Evolutionary conservation across 305 asterid genomes (phyloP).

Genomic region (Petunia hybrid): DNA sequence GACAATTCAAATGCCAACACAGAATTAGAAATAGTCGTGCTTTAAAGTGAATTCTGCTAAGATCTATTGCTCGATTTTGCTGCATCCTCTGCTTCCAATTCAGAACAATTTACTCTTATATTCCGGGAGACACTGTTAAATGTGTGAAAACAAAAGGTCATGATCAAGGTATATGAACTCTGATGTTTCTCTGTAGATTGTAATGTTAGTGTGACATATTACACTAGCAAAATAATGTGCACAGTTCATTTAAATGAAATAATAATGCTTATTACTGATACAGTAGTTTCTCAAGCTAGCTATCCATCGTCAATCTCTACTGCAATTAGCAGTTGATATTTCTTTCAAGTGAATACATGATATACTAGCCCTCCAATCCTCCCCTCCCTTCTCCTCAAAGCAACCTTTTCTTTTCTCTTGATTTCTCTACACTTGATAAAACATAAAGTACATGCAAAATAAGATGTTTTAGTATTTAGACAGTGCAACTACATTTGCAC

Average conservation of each 20-base stretch:
- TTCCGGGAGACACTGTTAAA: too few species aligned
- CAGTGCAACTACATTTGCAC: slow-evolving; percentile 72
- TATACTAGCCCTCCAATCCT: neutral
- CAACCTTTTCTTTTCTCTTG: neutral
- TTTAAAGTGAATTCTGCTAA: too few species aligned
- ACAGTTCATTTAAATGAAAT: neutral
- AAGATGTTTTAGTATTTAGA: slow-evolving; percentile 30
- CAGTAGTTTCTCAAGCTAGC: neutral
- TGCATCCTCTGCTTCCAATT: too few species aligned
- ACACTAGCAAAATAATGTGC: neutral
- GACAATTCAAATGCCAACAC: too few species aligned
- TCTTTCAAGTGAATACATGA: neutral
- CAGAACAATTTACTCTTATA: too few species aligned
- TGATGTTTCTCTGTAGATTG: too few species aligned
- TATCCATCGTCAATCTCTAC: neutral
- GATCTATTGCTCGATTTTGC: too few species aligned
- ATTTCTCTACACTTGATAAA: slow-evolving; percentile 5
- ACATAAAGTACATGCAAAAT: neutral
- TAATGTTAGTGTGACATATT: neutral
- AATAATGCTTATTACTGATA: neutral
- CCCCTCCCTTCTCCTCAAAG: neutral
- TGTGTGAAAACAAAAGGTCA: too few species aligned
- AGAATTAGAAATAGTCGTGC: too few species aligned
- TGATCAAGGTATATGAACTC: too few species aligned
- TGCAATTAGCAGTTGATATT: neutral